Evolutionary conservation across 768 basidiomycete species (phyloP).

Genomic region (Pluteus cervinus): DNA sequence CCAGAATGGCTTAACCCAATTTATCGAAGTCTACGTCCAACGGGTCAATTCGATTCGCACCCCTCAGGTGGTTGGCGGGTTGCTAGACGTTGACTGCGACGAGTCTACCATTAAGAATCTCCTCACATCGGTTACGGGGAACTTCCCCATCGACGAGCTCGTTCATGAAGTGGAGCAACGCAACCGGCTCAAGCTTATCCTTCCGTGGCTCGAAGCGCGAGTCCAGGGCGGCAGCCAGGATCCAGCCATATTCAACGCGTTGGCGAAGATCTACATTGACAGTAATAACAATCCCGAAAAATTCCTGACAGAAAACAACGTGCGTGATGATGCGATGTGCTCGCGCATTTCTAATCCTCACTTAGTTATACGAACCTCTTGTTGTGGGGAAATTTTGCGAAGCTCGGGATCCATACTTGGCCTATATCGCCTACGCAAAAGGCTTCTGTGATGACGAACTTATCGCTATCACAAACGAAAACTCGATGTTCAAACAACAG

Average conservation of each 20-base stretch:
- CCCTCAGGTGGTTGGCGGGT: slow-evolving; percentile 93
- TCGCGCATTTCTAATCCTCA: slow-evolving; percentile 8
- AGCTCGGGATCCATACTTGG: slow-evolving; percentile 94
- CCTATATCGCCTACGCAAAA: slow-evolving; percentile 98
- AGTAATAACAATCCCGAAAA: slow-evolving; percentile 97
- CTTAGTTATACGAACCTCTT: slow-evolving; percentile 88
- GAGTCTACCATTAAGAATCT: slow-evolving; percentile 92
- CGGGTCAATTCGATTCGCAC: slow-evolving; percentile 96
- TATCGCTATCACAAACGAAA: slow-evolving; percentile 95
- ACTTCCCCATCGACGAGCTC: slow-evolving; percentile 96
- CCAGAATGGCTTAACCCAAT: slow-evolving; percentile 93
- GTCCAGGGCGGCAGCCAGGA: slow-evolving; percentile 95
- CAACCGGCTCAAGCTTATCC: slow-evolving; percentile 92
- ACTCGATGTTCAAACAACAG: slow-evolving; percentile 99
- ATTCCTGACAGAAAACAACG: slow-evolving; percentile 99
- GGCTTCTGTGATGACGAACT: slow-evolving; percentile 98
- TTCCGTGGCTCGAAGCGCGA: slow-evolving; percentile 94
- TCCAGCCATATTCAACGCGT: slow-evolving; percentile 89
- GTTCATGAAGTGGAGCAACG: slow-evolving; percentile 96
- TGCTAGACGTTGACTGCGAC: slow-evolving; percentile 97
- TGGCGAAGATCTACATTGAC: slow-evolving; percentile 98
- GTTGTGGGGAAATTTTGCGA: slow-evolving; percentile 99
- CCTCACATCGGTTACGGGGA: slow-evolving; percentile 91
- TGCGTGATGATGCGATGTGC: slow-evolving; percentile 30
- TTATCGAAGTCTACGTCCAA: slow-evolving; percentile 99